Percentiles rank a stretch among this genome's conserved stretches.
phyloP scores from a whole-genome alignment of 2,329 filamentous ascomycete genomes.

The Cladosporium sp. region DNA sequence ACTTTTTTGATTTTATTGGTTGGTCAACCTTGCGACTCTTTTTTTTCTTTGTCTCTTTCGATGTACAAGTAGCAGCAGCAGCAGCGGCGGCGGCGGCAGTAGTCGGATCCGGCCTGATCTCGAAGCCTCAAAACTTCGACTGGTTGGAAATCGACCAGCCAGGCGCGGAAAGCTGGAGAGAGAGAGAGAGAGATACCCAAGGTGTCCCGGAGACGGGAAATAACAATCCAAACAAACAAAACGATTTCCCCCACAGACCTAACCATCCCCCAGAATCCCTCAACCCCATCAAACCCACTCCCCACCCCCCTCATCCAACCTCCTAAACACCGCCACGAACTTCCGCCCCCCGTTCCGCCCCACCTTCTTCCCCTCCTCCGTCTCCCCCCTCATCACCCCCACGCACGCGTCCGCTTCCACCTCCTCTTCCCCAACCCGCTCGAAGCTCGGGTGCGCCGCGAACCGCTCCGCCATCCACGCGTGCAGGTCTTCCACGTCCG shows the following conservation, averaged over 20 bases:
- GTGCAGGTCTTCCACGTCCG: conserved; percentile 91
- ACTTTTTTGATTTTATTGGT: too few species aligned
- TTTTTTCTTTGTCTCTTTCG: too few species aligned
- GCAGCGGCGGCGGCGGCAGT: too few species aligned
- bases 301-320: conserved; percentile 58
- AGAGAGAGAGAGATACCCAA: too few species aligned
- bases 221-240: too few species aligned
- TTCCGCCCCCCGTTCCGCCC: conserved; percentile 83
- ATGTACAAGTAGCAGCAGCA: too few species aligned
- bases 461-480: conserved; percentile 90
- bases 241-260: background rate
- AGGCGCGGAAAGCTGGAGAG: too few species aligned
- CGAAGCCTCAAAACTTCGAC: too few species aligned
- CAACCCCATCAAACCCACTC: conserved; percentile 53
- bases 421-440: conserved; percentile 56
- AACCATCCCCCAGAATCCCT: background rate
- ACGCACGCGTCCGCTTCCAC: conserved; percentile 69
- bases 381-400: conserved; percentile 69
- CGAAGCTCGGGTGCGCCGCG: conserved; percentile 69
- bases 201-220: too few species aligned
- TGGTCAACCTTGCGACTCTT: too few species aligned
- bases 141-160: too few species aligned
- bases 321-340: conserved; percentile 81
- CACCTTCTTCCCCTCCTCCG: conserved; percentile 97
- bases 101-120: too few species aligned